A percentile compares a stretch with the other conserved stretches of the same genome.
Evolutionary conservation across 1,284 basidiomycete species (phyloP).

Genomic region (Trichosporon sp.): DNA sequence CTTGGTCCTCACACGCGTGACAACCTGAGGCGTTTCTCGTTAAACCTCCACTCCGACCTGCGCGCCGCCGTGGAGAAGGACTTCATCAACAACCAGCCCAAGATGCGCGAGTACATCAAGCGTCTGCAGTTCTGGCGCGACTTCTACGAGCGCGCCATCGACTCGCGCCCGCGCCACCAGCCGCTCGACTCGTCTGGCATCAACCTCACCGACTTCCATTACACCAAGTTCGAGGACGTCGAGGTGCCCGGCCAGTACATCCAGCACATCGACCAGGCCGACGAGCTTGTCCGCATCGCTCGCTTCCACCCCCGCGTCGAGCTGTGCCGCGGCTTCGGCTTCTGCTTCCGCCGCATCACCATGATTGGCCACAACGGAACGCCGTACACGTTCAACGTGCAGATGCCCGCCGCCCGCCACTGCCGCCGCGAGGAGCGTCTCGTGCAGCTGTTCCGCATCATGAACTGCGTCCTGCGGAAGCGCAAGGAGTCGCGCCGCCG

Average conservation of each 20-base stretch:
- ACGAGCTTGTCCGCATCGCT: conserved; percentile 87
- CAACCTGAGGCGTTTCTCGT: conserved; percentile 72
- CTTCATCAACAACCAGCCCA: conserved; percentile 79
- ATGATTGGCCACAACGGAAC: conserved; percentile 93
- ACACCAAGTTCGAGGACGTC: conserved; percentile 96
- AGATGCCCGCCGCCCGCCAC: conserved; percentile 83
- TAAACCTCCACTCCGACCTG: conserved; percentile 67
- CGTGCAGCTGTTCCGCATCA: conserved; percentile 86
- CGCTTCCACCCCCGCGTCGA: conserved; percentile 92
- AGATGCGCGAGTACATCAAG: conserved; percentile 83
- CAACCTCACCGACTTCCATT: conserved; percentile 97
- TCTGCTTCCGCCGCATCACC: conserved; percentile 86
- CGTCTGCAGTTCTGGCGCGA: conserved; percentile 92
- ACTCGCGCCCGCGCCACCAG: conserved; percentile 78
- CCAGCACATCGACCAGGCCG: conserved; percentile 91
- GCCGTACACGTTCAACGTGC: conserved; percentile 84
- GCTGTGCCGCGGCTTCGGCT: conserved; percentile 77
- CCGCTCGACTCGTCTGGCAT: conserved; percentile 89
- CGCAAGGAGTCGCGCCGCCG: conserved; percentile 94
- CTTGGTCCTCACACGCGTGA: conserved; percentile 63
- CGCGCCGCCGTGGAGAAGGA: conserved; percentile 88
- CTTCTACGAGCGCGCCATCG: conserved; percentile 82
- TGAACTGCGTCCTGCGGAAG: conserved; percentile 82
- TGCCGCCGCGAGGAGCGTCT: conserved; percentile 91
- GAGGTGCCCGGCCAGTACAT: conserved; percentile 99